These are phyloP conservation scores for Lentinula edodes DNA, from an alignment of 768 basidiomycete species.

Conservation along the genomic window DNA sequence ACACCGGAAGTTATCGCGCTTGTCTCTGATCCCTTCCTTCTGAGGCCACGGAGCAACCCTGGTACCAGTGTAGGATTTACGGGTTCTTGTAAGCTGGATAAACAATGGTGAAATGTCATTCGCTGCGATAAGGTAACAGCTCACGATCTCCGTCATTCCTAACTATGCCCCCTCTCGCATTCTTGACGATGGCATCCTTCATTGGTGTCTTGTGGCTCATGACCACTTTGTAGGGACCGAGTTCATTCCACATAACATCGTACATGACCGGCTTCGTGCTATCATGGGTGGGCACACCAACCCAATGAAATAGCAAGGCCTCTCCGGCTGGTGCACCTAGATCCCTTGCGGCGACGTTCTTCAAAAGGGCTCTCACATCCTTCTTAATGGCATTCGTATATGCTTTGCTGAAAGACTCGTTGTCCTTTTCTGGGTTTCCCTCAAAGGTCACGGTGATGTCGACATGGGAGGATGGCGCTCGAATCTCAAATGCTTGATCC, in stretches of 20 bases:
- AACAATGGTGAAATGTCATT: not conserved
- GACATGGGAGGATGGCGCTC: not conserved
- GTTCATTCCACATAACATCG: not conserved
- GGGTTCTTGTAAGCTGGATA: not conserved
- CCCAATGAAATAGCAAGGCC: not conserved
- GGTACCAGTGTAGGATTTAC: not conserved
- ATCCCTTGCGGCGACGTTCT: not conserved
- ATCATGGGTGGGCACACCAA: not conserved
- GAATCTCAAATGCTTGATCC: not conserved
- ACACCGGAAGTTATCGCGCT: no score
- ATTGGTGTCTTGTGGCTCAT: not conserved
- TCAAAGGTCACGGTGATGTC: not conserved
- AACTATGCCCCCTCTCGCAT: not conserved
- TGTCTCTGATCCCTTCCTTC: no score
- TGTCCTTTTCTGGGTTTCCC: not conserved
- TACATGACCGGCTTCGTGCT: not conserved
- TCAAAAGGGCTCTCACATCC: not conserved
- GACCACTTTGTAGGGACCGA: not conserved
- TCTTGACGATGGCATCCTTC: not conserved
- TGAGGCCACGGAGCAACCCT: no score
- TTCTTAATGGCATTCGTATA: not conserved
- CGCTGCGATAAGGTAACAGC: not conserved
- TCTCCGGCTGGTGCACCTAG: not conserved
- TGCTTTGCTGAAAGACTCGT: not conserved
- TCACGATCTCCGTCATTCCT: not conserved